These are phyloP conservation scores for Phylloporus sp. DNA, from an alignment of 1,284 basidiomycete species.

Conservation along the genomic window DNA sequence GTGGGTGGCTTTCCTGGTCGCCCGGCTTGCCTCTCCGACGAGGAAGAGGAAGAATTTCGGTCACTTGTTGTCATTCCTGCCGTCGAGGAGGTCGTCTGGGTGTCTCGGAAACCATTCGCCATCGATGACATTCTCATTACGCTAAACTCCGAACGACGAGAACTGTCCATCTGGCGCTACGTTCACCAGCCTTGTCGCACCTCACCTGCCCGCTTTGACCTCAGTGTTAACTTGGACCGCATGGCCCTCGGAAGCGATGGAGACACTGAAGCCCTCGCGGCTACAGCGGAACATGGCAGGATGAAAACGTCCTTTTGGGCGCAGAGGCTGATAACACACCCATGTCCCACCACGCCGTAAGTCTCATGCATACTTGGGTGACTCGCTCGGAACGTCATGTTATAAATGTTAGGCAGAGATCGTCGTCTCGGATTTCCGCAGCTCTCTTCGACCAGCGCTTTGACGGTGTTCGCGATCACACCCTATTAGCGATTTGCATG, in stretches of 20 bases:
- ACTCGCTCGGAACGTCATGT: conserved; percentile 7
- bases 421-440: conserved; percentile 48
- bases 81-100: conserved; percentile 65
- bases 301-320: conserved; percentile 75
- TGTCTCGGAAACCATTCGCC: conserved; percentile 50
- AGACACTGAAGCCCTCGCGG: conserved; percentile 44
- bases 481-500: conserved; percentile 62
- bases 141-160: conserved; percentile 52
- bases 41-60: conserved; percentile 53
- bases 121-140: conserved; percentile 60
- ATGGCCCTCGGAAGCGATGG: conserved; percentile 56
- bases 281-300: conserved; percentile 56
- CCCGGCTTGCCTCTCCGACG: conserved; percentile 52
- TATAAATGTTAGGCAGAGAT: conserved; percentile 20
- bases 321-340: conserved; percentile 57
- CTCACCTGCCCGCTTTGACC: conserved; percentile 57
- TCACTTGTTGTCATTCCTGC: conserved; percentile 57
- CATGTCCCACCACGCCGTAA: conserved; percentile 56
- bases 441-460: conserved; percentile 70
- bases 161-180: conserved; percentile 73
- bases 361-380: conserved; percentile 31
- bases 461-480: conserved; percentile 54
- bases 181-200: conserved; percentile 51
- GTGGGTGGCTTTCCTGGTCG: conserved; percentile 47
- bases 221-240: conserved; percentile 64